Percentiles rank a stretch among this genome's conserved stretches.
These are phyloP conservation scores for Mycena citricolor DNA, from an alignment of 1,284 basidiomycete species.

Conservation along the genomic window DNA sequence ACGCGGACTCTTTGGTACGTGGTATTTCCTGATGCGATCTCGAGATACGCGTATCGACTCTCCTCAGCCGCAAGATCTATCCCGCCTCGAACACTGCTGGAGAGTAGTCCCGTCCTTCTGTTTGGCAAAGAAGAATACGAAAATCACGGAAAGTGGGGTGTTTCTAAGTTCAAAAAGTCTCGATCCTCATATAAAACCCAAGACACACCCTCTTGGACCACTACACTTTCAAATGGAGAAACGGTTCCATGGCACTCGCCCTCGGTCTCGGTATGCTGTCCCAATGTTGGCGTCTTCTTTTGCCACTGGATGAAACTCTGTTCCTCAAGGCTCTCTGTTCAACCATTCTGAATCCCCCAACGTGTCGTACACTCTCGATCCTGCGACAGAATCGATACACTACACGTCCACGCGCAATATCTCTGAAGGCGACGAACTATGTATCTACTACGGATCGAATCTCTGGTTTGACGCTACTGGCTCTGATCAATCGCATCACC, in stretches of 20 bases:
- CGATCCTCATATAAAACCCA: constrained; percentile 41
- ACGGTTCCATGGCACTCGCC: constrained; percentile 83
- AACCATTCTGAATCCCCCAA: constrained; percentile 77
- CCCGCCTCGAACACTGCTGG: constrained; percentile 65
- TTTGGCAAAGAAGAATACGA: constrained; percentile 75
- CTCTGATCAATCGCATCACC: background rate
- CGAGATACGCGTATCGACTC: background rate
- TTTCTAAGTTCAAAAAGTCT: background rate
- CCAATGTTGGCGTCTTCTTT: constrained; percentile 26
- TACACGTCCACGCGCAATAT: constrained; percentile 63
- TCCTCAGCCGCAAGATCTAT: constrained; percentile 56
- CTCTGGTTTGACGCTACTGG: constrained; percentile 60
- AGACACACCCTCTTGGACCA: constrained; percentile 76
- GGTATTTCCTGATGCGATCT: background rate
- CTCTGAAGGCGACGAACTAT: constrained; percentile 68
- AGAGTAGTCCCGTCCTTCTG: constrained; percentile 86
- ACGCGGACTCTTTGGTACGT: constrained; percentile 63
- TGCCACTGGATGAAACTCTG: constrained; percentile 2
- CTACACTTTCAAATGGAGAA: constrained; percentile 84
- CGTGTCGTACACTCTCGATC: constrained; percentile 63
- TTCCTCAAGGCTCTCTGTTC: constrained; percentile 68
- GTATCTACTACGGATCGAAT: constrained; percentile 74
- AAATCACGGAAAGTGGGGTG: constrained; percentile 44
- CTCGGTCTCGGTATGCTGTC: constrained; percentile 77
- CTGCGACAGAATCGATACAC: constrained; percentile 57